Evolutionary conservation across 2,329 filamentous ascomycete genomes (phyloP).

Genomic region (Ceratocystis cacaofunesta): DNA sequence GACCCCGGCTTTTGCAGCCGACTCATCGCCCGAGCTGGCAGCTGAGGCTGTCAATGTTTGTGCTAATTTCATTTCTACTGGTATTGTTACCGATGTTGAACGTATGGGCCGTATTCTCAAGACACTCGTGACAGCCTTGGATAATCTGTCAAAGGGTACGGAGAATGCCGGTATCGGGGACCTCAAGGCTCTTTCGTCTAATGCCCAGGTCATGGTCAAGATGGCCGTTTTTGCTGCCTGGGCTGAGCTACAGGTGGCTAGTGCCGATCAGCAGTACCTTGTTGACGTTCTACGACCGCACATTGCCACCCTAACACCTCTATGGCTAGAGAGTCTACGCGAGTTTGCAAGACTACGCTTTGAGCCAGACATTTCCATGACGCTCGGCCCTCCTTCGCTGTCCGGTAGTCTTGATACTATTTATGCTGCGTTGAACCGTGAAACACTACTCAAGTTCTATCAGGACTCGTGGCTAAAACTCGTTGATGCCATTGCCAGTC

Average conservation of each 20-base stretch:
- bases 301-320: constrained; percentile 72
- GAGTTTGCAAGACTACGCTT: constrained; percentile 90
- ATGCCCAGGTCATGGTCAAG: constrained; percentile 96
- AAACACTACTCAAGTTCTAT: constrained; percentile 88
- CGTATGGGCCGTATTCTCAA: constrained; percentile 98
- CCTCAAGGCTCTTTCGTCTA: constrained; percentile 79
- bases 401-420: constrained; percentile 83
- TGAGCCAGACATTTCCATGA: constrained; percentile 93
- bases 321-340: constrained; percentile 85
- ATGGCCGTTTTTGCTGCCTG: constrained; percentile 94
- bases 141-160: constrained; percentile 59
- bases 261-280: constrained; percentile 78
- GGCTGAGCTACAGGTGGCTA: constrained; percentile 93
- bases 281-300: constrained; percentile 79
- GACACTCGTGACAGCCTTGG: constrained; percentile 74
- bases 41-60: constrained; percentile 95
- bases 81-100: constrained; percentile 92
- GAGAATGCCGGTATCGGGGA: constrained; percentile 66
- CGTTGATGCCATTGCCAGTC: constrained; percentile 89
- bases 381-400: constrained; percentile 62
- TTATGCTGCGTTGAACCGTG: constrained; percentile 84
- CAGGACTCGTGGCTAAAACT: constrained; percentile 94
- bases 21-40: constrained; percentile 89
- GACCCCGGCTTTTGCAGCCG: constrained; percentile 86
- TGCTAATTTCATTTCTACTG: constrained; percentile 92